These are phyloP conservation scores for Aquilaria sinensis DNA, from an alignment of 345 rosid genomes.

Conservation along the genomic window DNA sequence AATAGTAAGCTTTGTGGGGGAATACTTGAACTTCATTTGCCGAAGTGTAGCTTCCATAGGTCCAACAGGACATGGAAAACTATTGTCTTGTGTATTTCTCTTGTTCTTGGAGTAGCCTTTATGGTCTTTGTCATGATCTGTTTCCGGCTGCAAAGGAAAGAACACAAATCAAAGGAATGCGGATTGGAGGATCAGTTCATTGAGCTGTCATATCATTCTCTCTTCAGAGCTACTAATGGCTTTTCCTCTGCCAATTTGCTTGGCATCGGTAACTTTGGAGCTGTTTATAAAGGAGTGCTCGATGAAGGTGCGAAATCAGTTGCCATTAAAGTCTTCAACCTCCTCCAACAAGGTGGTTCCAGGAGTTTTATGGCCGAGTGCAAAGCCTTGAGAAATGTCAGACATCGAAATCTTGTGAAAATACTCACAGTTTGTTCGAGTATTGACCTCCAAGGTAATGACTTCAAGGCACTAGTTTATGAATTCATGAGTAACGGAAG, in stretches of 20 bases:
- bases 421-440: slow-evolving; percentile 13
- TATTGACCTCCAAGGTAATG: slow-evolving; percentile 4
- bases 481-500: slow-evolving; percentile 11
- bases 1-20: slow-evolving; percentile 6
- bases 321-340: slow-evolving; percentile 15
- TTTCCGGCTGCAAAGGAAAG: neutral
- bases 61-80: neutral
- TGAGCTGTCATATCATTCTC: slow-evolving; percentile 3
- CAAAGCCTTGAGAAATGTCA: slow-evolving; percentile 6
- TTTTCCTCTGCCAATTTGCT: slow-evolving; percentile 11
- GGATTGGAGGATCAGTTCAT: neutral
- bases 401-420: slow-evolving; percentile 19
- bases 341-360: neutral
- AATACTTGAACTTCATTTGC: neutral
- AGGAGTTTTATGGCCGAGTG: slow-evolving; percentile 17
- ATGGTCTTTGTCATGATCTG: neutral
- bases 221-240: slow-evolving; percentile 4
- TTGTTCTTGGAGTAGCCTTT: neutral
- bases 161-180: neutral
- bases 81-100: neutral
- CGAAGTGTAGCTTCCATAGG: neutral
- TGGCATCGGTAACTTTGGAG: slow-evolving; percentile 9
- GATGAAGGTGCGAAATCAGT: neutral
- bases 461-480: slow-evolving; percentile 6
- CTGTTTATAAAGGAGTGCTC: slow-evolving; percentile 3